phyloP scores from a whole-genome alignment of 2,329 filamentous ascomycete species.

The Pseudocercospora fijiensis region DNA sequence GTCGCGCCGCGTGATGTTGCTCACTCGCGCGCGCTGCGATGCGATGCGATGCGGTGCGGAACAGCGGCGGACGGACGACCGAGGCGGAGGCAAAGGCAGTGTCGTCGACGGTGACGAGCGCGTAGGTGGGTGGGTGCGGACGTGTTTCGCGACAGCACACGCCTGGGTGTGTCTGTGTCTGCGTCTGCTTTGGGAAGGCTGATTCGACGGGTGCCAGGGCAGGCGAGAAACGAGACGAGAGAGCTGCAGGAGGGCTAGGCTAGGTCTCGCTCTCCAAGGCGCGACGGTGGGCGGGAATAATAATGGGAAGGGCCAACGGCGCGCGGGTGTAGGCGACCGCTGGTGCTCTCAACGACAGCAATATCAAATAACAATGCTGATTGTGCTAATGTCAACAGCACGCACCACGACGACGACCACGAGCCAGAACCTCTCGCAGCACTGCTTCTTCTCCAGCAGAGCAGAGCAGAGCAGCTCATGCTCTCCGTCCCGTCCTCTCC shows the following conservation, averaged over 20 bases:
- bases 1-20: slow-evolving; percentile 7
- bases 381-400: neutral
- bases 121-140: neutral
- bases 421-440: neutral
- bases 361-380: neutral
- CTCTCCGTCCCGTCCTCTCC: neutral
- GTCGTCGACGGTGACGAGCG: neutral
- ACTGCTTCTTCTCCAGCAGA: neutral
- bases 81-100: neutral
- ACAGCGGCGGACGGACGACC: neutral
- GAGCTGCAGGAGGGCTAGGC: neutral
- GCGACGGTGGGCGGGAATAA: neutral
- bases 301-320: neutral
- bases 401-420: neutral
- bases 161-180: neutral
- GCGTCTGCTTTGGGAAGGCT: neutral
- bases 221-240: neutral
- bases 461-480: no score
- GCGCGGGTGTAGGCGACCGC: no score
- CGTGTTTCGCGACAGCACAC: neutral
- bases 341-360: neutral
- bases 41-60: slow-evolving; percentile 16
- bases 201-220: neutral
- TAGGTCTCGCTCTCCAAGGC: neutral
- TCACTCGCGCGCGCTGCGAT: slow-evolving; percentile 9